Percentiles rank a stretch among this genome's conserved stretches.
These are phyloP conservation scores for Prunus yedoensis DNA, from an alignment of 331 rosid species.

Conservation along the genomic window DNA sequence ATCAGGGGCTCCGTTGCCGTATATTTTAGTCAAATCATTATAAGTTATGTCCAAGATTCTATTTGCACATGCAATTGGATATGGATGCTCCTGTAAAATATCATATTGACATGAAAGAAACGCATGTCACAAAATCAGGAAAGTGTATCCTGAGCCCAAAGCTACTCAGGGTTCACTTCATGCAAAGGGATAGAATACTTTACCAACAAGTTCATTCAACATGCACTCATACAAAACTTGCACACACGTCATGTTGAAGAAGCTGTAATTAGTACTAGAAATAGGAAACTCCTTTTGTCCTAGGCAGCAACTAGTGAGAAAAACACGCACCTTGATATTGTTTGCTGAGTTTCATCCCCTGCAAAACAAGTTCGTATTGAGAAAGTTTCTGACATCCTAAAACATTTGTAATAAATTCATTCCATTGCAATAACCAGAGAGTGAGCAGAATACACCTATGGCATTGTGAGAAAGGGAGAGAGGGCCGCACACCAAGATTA, in stretches of 20 bases:
- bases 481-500: conserved; percentile 36
- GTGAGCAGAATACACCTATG: background rate
- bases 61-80: conserved; percentile 20
- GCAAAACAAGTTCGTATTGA: conserved; percentile 30
- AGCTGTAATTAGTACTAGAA: background rate
- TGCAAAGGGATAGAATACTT: background rate
- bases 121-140: background rate
- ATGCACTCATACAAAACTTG: background rate
- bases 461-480: background rate
- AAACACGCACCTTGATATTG: conserved; percentile 29
- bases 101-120: conserved; percentile 7
- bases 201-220: background rate
- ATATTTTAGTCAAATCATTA: conserved; percentile 31
- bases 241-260: background rate
- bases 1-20: conserved; percentile 18
- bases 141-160: background rate
- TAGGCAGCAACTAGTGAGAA: background rate
- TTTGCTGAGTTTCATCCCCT: conserved; percentile 27
- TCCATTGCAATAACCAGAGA: background rate
- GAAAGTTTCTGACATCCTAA: conserved; percentile 23
- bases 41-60: conserved; percentile 28
- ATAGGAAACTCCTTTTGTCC: background rate
- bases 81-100: conserved; percentile 38
- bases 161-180: background rate
- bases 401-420: background rate